Base-by-base conservation (phyloP, 192 early-diverging fungal species). In the Spinellus fusiger region DNA sequence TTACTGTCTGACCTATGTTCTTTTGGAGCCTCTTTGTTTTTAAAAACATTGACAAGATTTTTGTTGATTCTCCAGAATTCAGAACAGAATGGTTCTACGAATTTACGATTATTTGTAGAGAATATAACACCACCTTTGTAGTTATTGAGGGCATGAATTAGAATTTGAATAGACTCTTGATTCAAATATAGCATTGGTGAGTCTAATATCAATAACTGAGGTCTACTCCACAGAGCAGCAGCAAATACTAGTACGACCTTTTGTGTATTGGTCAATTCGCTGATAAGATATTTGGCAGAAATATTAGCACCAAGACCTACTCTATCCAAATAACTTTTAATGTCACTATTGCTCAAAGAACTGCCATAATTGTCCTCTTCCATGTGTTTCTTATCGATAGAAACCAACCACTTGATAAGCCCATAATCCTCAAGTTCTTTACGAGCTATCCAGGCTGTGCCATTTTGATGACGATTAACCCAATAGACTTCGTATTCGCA, bases 161-260 rank as follows among this genome's bases (percentile, higher is more conserved):
- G 78, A 35, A 76, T 81, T 56, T 79, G 81, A 35, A 84, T 68
- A 48, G 82, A 79, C 48, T 84, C 82, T 49, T 78, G 81, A 79
- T 84, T 77, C 73, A 84, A 76, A 60, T 79, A 87, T 66, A 80
- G 82, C 52, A 87, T 95, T 58, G 93, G 93, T 79, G 92, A 90
- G 72, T 95, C 93, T 56, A 95, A 80, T 60, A 95, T 83, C 67
- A 95, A 85, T 68, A 93, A 87, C 72, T 95, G 93, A 52, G 94
- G 94, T 69, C 86, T 81, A 70, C 87, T 85, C 88, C 90, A 91
- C 80, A 92, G 81, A 49, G 90, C 88, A 62, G 86, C 88, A 49
- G 81, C 88, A 69, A 92, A 80, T 32, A 92, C 90, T 35, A 92
- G 84, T 75, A 91, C 91, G 71, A 92, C 90, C 74, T 91, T 91